Base-by-base conservation (phyloP, 2,329 filamentous ascomycete species). In the Penicillium glabrum region DNA sequence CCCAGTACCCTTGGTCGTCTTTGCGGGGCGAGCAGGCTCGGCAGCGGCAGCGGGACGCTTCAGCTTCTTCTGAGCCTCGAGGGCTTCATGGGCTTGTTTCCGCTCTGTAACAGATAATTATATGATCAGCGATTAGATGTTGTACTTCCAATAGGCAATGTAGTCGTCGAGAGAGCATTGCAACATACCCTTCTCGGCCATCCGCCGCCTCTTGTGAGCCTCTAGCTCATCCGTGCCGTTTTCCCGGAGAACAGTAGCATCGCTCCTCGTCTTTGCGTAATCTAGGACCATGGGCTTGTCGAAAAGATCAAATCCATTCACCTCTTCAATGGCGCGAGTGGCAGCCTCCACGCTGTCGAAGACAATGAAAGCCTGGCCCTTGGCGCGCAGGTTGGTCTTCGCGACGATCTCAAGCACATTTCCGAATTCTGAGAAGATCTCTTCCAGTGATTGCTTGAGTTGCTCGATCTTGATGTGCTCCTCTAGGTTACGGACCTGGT, bases 301-400 rank as follows among this genome's bases (percentile, higher is more conserved):
- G 68, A 96, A 96, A 5, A 99, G 79, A 66, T 96, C 90, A 74
- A 99, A 99, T 9, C 91, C 93, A 68, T 97, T 89, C 60, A 96
- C 82, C 66, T 96, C 91, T 51, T 96, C 90, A 60, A 97, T 89
- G 19, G 95, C 93, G 61, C 86, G 83, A 51, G 84, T 80, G 3
- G 93, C 93, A n/a, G 87, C 85, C 54, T 92, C 89, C n/a, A 88
- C 80, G 59, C 81, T 84, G 67, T 96, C 91, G 72, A 92, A 98
- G 46, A 98, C 92, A 49, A 99, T 79, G 72, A 99, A 99, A 0
- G 95, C 95, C 77, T 99, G 95, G 13, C 95, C 95, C 73, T 96
- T 97, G 44, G 91, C 90, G 73, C 90, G 93, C 29, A 98, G 77
- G 74, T 96, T 97, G 62, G 86, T 91, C 80, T 96, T 96, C 45